These are phyloP conservation scores for Phytopythium aichiense DNA, from an alignment of 352 stramenopile species.

Conservation along the genomic window DNA sequence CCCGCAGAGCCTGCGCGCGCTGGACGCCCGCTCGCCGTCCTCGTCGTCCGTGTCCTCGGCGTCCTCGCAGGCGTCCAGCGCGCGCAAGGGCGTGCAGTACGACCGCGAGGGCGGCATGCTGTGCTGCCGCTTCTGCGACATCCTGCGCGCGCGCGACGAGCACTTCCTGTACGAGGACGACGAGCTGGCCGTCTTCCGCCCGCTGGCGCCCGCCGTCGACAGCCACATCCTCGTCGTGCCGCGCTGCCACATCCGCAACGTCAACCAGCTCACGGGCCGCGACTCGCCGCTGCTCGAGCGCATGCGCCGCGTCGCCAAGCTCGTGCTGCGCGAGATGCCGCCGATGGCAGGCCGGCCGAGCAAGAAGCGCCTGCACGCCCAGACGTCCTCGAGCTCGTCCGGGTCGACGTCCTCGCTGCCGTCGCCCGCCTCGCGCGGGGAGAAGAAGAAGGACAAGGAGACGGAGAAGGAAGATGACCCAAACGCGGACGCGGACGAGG, in stretches of 20 bases:
- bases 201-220: conserved; percentile 56
- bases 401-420: conserved; percentile 5
- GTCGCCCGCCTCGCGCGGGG: background rate
- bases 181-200: conserved; percentile 70
- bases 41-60: conserved; percentile 21
- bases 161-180: conserved; percentile 83
- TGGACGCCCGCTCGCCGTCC: conserved; percentile 5
- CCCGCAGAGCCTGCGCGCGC: conserved; percentile 9
- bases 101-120: conserved; percentile 49
- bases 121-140: conserved; percentile 84
- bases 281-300: conserved; percentile 54
- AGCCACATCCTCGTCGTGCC: conserved; percentile 83
- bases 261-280: conserved; percentile 68
- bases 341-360: conserved; percentile 2
- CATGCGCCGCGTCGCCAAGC: conserved; percentile 65
- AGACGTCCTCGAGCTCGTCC: conserved; percentile 5
- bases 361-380: conserved; percentile 6
- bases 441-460: background rate
- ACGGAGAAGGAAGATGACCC: background rate
- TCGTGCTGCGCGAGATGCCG: conserved; percentile 43
- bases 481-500: conserved; percentile 14
- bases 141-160: conserved; percentile 52
- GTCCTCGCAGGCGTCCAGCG: conserved; percentile 15
- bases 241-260: conserved; percentile 80
- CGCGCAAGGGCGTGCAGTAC: conserved; percentile 79